phyloP scores from a whole-genome alignment of 148 eudicot genomes.

The Simmondsia chinensis region DNA sequence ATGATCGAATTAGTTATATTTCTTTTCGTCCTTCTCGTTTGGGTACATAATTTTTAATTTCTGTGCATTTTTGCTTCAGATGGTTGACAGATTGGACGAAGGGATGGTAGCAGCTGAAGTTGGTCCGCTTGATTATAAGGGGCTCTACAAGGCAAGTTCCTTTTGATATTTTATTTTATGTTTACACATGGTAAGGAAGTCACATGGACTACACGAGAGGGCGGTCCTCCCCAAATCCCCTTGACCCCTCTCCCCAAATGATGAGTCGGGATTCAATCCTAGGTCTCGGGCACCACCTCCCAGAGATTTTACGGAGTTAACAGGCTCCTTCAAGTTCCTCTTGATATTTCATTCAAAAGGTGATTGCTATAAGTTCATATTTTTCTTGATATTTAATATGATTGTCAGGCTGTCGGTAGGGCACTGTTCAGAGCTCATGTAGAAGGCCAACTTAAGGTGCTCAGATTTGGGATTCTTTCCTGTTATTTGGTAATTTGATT shows the following conservation, averaged over 20 bases:
- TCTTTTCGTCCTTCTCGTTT: too few species aligned
- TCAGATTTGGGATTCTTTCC: not conserved
- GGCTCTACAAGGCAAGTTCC: slow-evolving; percentile 83
- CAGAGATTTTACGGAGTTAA: too few species aligned
- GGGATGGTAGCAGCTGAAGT: slow-evolving; percentile 71
- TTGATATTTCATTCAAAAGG: not conserved
- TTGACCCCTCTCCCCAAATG: too few species aligned
- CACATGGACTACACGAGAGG: too few species aligned
- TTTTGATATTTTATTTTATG: not conserved
- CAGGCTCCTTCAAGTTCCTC: not conserved
- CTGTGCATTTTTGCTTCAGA: slow-evolving; percentile 30
- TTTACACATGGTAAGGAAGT: too few species aligned
- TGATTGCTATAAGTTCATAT: not conserved
- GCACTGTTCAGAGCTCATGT: slow-evolving; percentile 99
- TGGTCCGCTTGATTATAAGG: slow-evolving; percentile 91
- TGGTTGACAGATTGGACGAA: slow-evolving; percentile 92
- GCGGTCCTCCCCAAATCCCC: too few species aligned
- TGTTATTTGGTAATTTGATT: not conserved
- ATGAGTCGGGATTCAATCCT: too few species aligned
- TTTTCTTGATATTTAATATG: slow-evolving; percentile 7
- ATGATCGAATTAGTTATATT: too few species aligned
- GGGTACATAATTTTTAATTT: too few species aligned
- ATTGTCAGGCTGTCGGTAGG: slow-evolving; percentile 92
- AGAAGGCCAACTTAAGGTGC: slow-evolving; percentile 95
- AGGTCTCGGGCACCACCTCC: too few species aligned